Evolutionary conservation across 805 yeast genomes (phyloP), one percentile per base, ranked within the genome.

Genomic region (Metschnikowia shivogae): DNA sequence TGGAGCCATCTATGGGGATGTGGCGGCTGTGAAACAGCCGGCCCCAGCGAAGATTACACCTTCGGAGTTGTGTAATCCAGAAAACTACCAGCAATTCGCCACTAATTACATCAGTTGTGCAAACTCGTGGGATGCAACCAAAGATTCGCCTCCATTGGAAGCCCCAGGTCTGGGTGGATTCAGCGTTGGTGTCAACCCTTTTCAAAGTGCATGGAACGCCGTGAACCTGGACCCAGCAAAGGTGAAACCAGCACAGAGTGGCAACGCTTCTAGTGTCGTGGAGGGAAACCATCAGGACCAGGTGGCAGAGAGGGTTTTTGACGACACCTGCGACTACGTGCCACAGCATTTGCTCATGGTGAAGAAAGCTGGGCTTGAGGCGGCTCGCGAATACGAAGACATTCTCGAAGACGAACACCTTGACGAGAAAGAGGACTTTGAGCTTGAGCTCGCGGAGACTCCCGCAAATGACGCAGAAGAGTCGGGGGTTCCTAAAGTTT

Each of bases 71-170:
- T 57, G 65, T 22, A 63, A 67, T 46, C 72, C 72, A 1, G 48
- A 48, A 14, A 62, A 56, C 46, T 67, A 65, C 51, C 59, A 56
- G 42, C 58, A 60, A 17, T 50, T 61, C 12, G 42, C 31, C 19
- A 42, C 45, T 29, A 24, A 36, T n/a, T 29, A 45, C 12, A 43
- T 17, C 24, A 10, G 22, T 3, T 34, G 36, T 24, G 26, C 34
- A 9, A 12, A 29, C 19, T 35, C 31, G 22, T 76, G 81, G 81
- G 70, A 76, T 44, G 73, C 80, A 6, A 61, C 76, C 1, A 52
- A 42, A 10, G 69, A 64, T 37, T 64, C 67, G 7, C 80, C 80
- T 8, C 80, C 80, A 19, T 13, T 8, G 17, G 45, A 45, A 1
- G 12, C 29, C 4, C 49, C 48, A 2, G 34, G 20, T 17, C 27